phyloP scores from a whole-genome alignment of 2,329 filamentous ascomycete species.

The Apiospora aurea region DNA sequence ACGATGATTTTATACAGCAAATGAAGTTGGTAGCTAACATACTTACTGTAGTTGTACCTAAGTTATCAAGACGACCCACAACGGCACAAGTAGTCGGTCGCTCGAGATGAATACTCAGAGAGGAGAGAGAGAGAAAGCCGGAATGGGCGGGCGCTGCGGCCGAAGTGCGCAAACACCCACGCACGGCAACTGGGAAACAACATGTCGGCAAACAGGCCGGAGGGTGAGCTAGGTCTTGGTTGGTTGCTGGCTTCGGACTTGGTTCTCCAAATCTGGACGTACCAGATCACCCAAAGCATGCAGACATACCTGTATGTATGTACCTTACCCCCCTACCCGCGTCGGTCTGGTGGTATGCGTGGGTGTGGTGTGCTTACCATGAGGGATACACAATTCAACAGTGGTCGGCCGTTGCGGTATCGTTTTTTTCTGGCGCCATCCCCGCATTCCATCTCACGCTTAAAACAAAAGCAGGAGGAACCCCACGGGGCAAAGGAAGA shows the following conservation, averaged over 20 bases:
- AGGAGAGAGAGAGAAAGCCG: not conserved
- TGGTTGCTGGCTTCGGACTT: not conserved
- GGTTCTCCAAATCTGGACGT: not conserved
- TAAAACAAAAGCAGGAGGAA: not conserved
- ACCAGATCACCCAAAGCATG: not conserved
- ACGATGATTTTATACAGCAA: not conserved
- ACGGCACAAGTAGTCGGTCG: not conserved
- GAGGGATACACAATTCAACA: not conserved
- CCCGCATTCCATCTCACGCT: not conserved
- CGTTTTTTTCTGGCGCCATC: not conserved
- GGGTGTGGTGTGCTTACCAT: not conserved
- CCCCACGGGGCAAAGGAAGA: conserved; percentile 4
- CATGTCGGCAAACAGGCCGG: not conserved
- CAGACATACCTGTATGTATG: not conserved
- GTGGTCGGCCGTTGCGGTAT: not conserved
- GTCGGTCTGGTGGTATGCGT: not conserved
- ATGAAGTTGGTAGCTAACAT: too few species aligned
- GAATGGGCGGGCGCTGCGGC: conserved; percentile 2
- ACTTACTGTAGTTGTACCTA: not conserved
- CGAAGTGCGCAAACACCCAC: not conserved
- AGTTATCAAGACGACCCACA: not conserved
- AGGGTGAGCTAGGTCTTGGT: not conserved
- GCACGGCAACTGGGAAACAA: conserved; percentile 4
- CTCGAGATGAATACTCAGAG: not conserved
- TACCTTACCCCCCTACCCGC: not conserved